These are phyloP conservation scores for Penicillium lividum DNA, from an alignment of 495 filamentous ascomycete genomes.

Conservation along the genomic window DNA sequence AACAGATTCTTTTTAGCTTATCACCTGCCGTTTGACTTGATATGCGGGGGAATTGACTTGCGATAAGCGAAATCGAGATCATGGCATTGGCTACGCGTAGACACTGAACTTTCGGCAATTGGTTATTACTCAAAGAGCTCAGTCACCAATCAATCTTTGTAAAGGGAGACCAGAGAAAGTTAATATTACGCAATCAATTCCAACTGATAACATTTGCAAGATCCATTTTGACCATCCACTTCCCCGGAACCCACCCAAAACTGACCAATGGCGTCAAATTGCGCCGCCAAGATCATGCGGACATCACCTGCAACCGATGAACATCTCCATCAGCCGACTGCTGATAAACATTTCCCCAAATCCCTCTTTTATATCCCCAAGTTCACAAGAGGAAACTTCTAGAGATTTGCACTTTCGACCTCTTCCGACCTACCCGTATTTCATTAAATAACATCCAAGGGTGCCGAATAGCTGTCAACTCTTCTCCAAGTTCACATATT, in stretches of 20 bases:
- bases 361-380: neutral
- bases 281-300: slow-evolving; percentile 15
- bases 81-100: slow-evolving; percentile 4
- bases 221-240: slow-evolving; percentile 7
- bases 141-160: neutral
- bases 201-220: neutral
- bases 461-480: neutral
- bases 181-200: neutral
- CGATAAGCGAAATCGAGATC: slow-evolving; percentile 9
- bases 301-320: slow-evolving; percentile 2
- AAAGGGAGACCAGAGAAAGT: neutral
- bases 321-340: neutral
- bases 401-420: slow-evolving; percentile 7
- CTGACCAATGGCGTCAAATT: slow-evolving; percentile 33
- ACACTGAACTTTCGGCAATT: too few species aligned
- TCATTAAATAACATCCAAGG: slow-evolving; percentile 16
- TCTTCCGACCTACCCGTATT: slow-evolving; percentile 10
- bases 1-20: slow-evolving; percentile 8
- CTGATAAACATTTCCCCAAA: neutral
- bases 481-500: neutral
- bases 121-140: too few species aligned
- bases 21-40: slow-evolving; percentile 3
- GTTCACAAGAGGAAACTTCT: slow-evolving; percentile 20
- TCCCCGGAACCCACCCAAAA: neutral
- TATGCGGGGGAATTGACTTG: slow-evolving; percentile 10